Evolutionary conservation across 2,329 filamentous ascomycete genomes (phyloP), one percentile per base, ranked within the genome.

Genomic region (Cercospora sp.): DNA sequence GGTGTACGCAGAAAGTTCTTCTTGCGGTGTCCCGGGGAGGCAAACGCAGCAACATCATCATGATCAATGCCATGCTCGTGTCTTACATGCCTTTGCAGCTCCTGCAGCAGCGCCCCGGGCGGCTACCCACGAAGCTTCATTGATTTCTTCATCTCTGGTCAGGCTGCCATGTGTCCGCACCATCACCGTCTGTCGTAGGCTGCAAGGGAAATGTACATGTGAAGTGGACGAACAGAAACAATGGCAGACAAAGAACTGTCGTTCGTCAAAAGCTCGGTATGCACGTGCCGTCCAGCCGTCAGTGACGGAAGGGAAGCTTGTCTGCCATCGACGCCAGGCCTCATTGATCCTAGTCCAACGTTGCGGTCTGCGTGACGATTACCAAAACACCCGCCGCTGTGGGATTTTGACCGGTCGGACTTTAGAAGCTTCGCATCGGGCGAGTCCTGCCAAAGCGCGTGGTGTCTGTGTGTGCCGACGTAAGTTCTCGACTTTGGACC

Each of bases 41-140:
- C 28, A 30, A 30, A 33, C 7, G 30, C 26, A 58, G 53, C 30
- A 58, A 58, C 28, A 58, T 58, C 58, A 26, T 60, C 58, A 60
- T 60, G 28, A 23, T n/a, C 59, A 26, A 20, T 42, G 23, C 30
- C 59, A 20, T 31, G 53, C 45, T 58, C 26, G 53, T 58, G 26
- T 58, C 53, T 30, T n/a, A 60, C 63, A 59, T 60, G 67, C 62
- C 57, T 68, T 63, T 59, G 63, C 63, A 9, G 62, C 63, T 26
- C 62, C 61, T 57, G 84, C 80, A 33, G 87, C 79, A 18, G 90
- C 91, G 39, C 91, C 92, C 70, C 85, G 85, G 2, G 84, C 85
- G 39, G 90, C 91, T 75, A 91, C 90, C 87, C 89, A 90, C 51
- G 90, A 88, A 58, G 91, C 91, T 66, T 86, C 83, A 70, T 86